A percentile compares a stretch with the other conserved stretches of the same genome.
Evolutionary conservation across 176 grass and related monocot species (phyloP).

Genomic region (Ensete glaucum): DNA sequence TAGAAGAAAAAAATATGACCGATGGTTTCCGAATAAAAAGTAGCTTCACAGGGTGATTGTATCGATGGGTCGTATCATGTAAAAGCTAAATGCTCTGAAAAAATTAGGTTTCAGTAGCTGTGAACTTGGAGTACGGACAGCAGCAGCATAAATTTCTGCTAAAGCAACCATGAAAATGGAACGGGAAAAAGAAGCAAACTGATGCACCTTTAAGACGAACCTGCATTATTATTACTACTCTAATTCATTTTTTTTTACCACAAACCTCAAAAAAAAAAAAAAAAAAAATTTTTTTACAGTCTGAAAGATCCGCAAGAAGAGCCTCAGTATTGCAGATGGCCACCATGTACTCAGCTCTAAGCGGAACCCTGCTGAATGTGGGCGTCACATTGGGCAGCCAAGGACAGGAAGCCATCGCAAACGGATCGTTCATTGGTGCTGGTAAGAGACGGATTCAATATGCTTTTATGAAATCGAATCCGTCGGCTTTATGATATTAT

Average conservation of each 20-base stretch:
- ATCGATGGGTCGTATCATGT: too few species aligned
- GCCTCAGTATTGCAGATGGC: conserved; percentile 86
- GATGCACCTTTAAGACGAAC: not conserved
- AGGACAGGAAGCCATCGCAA: conserved; percentile 62
- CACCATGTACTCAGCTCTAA: conserved; percentile 67
- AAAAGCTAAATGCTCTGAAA: too few species aligned
- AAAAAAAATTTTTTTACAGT: conserved; percentile 56
- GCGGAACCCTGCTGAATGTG: conserved; percentile 81
- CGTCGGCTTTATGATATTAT: not conserved
- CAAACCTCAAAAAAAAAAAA: not conserved
- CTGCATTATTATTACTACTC: not conserved
- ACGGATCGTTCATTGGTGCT: conserved; percentile 59
- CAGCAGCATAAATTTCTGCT: too few species aligned
- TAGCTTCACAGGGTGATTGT: too few species aligned
- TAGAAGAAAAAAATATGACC: too few species aligned
- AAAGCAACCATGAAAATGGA: too few species aligned
- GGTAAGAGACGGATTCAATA: conserved; percentile 29
- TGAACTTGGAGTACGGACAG: too few species aligned
- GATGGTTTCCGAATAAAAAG: too few species aligned
- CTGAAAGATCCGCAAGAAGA: conserved; percentile 72
- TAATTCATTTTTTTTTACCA: not conserved
- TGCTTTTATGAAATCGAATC: not conserved
- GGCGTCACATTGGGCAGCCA: conserved; percentile 64
- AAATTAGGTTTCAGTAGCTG: too few species aligned
- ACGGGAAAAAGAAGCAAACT: too few species aligned